Conservation (phyloP, 1,284 basidiomycete genomes). For the Heimioporus punctisporus region DNA sequence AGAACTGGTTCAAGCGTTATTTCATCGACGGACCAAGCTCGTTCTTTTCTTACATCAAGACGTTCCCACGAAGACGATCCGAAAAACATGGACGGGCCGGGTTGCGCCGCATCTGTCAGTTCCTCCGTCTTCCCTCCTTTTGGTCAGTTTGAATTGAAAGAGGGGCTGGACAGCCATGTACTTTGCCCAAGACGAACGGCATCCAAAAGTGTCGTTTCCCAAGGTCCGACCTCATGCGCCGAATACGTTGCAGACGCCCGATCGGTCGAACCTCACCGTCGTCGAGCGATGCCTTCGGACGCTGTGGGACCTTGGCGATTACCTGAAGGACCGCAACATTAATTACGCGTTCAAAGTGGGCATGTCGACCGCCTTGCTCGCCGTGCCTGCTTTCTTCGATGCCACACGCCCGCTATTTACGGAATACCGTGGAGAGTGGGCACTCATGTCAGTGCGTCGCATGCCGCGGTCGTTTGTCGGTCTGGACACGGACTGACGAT, state of each 20-base stretch:
- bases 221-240: conserved; percentile 82
- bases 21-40: conserved; percentile 26
- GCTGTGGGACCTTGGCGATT: conserved; percentile 78
- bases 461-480: conserved; percentile 7
- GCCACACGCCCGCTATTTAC: conserved; percentile 78
- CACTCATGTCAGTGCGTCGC: conserved; percentile 78
- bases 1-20: conserved; percentile 43
- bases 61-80: conserved; percentile 14
- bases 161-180: conserved; percentile 49
- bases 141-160: conserved; percentile 12
- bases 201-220: conserved; percentile 75
- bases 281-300: conserved; percentile 65
- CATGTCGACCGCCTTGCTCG: conserved; percentile 78
- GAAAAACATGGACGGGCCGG: conserved; percentile 18
- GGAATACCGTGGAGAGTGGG: conserved; percentile 92
- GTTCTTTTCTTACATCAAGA: conserved; percentile 22
- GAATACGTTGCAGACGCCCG: conserved; percentile 83
- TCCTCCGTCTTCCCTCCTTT: neutral
- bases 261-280: conserved; percentile 54
- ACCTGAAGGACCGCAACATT: conserved; percentile 74
- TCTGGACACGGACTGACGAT: conserved; percentile 7
- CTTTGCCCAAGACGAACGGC: conserved; percentile 56
- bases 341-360: conserved; percentile 92
- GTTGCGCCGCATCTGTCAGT: conserved; percentile 44
- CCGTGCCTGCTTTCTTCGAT: conserved; percentile 87